These are phyloP conservation scores for Penicillium digitatum DNA, from an alignment of 2,329 filamentous ascomycete genomes.

Conservation along the genomic window DNA sequence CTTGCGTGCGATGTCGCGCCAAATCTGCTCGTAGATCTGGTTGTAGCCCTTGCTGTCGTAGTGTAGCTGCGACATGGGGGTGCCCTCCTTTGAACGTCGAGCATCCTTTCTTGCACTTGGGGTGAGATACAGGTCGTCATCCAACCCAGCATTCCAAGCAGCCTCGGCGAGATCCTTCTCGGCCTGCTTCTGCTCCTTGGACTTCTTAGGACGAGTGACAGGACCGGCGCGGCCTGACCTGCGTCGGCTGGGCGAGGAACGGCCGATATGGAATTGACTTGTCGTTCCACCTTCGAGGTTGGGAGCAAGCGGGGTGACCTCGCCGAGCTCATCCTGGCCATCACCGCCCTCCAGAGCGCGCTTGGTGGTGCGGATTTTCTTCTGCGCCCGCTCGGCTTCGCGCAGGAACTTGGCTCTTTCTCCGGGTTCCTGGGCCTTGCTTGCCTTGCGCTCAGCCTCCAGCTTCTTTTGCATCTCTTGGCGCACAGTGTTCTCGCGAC, in stretches of 20 bases:
- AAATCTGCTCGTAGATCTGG: slow-evolving; percentile 96
- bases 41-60: slow-evolving; percentile 91
- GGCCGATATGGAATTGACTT: slow-evolving; percentile 72
- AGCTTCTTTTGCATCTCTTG: slow-evolving; percentile 82
- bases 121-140: slow-evolving; percentile 49
- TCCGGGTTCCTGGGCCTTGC: slow-evolving; percentile 73
- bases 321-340: slow-evolving; percentile 65
- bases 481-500: slow-evolving; percentile 89
- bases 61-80: slow-evolving; percentile 54
- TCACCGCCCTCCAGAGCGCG: slow-evolving; percentile 81
- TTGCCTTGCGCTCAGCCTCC: slow-evolving; percentile 71
- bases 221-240: slow-evolving; percentile 52
- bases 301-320: slow-evolving; percentile 68
- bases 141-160: slow-evolving; percentile 68
- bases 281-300: slow-evolving; percentile 82
- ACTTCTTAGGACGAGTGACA: slow-evolving; percentile 74
- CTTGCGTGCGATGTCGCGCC: slow-evolving; percentile 89
- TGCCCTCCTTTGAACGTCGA: slow-evolving; percentile 42
- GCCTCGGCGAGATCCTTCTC: slow-evolving; percentile 76
- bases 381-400: slow-evolving; percentile 83
- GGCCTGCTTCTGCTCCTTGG: slow-evolving; percentile 67
- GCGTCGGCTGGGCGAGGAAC: slow-evolving; percentile 51
- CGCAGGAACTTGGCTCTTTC: slow-evolving; percentile 76
- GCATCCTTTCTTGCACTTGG: slow-evolving; percentile 51
- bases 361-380: slow-evolving; percentile 89